Base-by-base conservation (phyloP, 768 basidiomycete genomes). In the Tylopilus intermedius region DNA sequence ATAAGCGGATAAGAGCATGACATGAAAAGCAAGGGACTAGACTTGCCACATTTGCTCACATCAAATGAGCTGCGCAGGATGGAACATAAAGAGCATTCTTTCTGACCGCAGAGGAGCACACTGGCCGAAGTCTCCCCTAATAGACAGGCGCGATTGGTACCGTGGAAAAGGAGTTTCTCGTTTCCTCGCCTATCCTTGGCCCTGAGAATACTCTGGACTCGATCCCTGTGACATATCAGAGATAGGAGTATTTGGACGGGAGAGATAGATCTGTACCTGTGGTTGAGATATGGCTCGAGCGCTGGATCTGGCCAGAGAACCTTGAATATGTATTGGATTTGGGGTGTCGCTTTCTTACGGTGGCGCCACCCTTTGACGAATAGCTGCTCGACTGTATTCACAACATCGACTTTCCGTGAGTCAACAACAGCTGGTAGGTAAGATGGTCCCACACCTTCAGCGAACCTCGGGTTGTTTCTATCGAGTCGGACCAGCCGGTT, bases 161-260 rank as follows among this genome's bases (percentile, higher is more conserved):
- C 84, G 64, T 86, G 84, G 60, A 85, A 86, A 26, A 84, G 73
- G 2, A 84, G 67, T 56, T 76, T 76, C 64, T 86, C 84, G 56
- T 80, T 79, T 37, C 73, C 75, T 47, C 61, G 58, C 42, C 64
- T 64, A 35, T 67, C 64, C 44, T 53, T 64, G 32, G 59, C 61
- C 52, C 49, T 59, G 46, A 71, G 11, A 41, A 53, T 43, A 48
- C 39, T 37, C 60, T 72, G 62, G 46, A 72, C 69, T 50, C 39
- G 54, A 32, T 57, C 54, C 45, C 67, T 71, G 47, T 3, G 54
- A 37, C 13, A 46, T 21, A 26, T 51, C n/a, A 53, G 35, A 22
- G 14, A 49, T 43, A 53, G 50, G 56, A 18, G 15, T 42, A 60
- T 54, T 24, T 50, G 51, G 46, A 67, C 53, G 32, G 61, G 51